Conservation (phyloP, 1,284 basidiomycete species). For the Peniophora sp. region DNA sequence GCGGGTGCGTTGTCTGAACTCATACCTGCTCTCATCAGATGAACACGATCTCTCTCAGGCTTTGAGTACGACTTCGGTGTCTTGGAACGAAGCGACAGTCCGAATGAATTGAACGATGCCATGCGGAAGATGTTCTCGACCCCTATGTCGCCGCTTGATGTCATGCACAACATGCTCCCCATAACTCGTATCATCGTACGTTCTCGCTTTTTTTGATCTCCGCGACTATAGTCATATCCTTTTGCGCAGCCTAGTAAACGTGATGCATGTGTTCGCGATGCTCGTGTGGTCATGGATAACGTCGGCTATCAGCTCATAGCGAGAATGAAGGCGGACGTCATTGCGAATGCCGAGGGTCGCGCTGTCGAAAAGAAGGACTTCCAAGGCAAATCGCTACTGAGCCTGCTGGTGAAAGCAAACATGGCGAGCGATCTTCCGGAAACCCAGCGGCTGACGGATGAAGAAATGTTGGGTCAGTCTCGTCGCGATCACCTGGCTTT, state of each 20-base stretch:
- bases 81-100: slow-evolving; percentile 10
- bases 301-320: slow-evolving; percentile 37
- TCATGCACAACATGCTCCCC: slow-evolving; percentile 11
- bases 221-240: neutral
- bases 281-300: neutral
- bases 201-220: neutral
- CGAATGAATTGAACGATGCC: slow-evolving; percentile 22
- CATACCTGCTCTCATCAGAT: neutral
- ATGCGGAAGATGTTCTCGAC: slow-evolving; percentile 19
- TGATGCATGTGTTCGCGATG: neutral
- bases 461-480: slow-evolving; percentile 68
- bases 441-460: slow-evolving; percentile 55
- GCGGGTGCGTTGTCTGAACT: slow-evolving; percentile 24
- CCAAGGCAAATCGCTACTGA: slow-evolving; percentile 38
- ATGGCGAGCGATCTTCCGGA: slow-evolving; percentile 49
- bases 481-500: neutral
- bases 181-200: neutral
- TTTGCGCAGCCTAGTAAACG: neutral
- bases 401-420: slow-evolving; percentile 54
- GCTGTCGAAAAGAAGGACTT: slow-evolving; percentile 20
- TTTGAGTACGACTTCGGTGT: slow-evolving; percentile 36
- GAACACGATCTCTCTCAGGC: slow-evolving; percentile 8
- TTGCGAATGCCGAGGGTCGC: slow-evolving; percentile 1
- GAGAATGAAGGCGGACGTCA: slow-evolving; percentile 30
- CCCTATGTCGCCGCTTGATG: slow-evolving; percentile 3